Evolutionary conservation across 2,329 filamentous ascomycete genomes (phyloP).

Genomic region (Trichophyton benhamiae): DNA sequence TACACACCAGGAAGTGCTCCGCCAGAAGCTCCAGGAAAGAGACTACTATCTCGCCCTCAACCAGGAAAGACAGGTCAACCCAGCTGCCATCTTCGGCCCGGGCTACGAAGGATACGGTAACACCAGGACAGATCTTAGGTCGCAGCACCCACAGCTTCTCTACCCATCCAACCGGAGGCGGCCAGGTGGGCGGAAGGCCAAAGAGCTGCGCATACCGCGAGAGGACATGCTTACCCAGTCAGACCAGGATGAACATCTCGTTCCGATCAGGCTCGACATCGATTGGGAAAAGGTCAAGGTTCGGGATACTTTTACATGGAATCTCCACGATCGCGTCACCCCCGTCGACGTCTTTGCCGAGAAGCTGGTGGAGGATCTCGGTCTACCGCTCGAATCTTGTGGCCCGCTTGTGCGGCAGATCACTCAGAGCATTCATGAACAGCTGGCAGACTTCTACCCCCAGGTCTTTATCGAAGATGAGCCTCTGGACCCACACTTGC

Average conservation of each 20-base stretch:
- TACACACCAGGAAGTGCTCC: constrained; percentile 45
- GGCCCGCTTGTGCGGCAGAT: constrained; percentile 50
- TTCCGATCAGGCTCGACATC: constrained; percentile 82
- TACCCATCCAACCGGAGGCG: constrained; percentile 69
- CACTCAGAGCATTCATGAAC: constrained; percentile 64
- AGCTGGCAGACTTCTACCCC: constrained; percentile 85
- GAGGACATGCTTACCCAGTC: constrained; percentile 76
- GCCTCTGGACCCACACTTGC: constrained; percentile 74
- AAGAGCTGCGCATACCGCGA: constrained; percentile 58
- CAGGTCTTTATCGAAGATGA: constrained; percentile 85
- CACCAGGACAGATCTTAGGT: constrained; percentile 60
- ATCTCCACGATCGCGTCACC: constrained; percentile 79
- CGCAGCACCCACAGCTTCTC: constrained; percentile 54
- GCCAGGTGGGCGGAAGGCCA: constrained; percentile 63
- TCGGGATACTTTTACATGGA: constrained; percentile 97
- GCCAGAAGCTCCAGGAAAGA: constrained; percentile 53
- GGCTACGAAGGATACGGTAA: constrained; percentile 89
- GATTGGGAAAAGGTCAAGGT: constrained; percentile 93
- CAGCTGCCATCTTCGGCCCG: constrained; percentile 48
- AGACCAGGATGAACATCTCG: constrained; percentile 80
- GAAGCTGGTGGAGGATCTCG: constrained; percentile 76
- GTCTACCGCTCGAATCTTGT: constrained; percentile 57
- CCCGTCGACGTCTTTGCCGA: constrained; percentile 71
- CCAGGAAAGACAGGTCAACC: constrained; percentile 45
- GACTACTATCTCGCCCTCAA: constrained; percentile 57